Percentiles rank a stretch among this genome's conserved stretches.
Evolutionary conservation across 495 filamentous ascomycete genomes (phyloP).

Genomic region (Trichoderma virens): DNA sequence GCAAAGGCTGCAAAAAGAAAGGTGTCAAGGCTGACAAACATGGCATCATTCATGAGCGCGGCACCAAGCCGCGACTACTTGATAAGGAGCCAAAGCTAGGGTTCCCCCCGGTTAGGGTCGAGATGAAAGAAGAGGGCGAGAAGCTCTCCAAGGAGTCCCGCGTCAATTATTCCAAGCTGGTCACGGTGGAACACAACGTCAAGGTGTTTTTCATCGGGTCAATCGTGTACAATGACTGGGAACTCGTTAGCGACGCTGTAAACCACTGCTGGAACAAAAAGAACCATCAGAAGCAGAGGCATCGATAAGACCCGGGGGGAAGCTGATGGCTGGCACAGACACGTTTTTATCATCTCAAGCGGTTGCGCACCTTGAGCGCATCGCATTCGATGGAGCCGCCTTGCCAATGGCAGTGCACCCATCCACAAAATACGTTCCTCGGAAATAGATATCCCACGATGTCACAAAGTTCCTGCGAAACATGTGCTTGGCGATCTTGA

Average conservation of each 20-base stretch:
- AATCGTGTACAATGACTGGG: slow-evolving; percentile 23
- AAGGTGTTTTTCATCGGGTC: slow-evolving; percentile 38
- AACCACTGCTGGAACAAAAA: slow-evolving; percentile 40
- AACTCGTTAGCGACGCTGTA: slow-evolving; percentile 32
- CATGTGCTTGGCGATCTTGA: not conserved
- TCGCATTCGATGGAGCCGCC: slow-evolving; percentile 3
- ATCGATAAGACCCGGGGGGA: not conserved
- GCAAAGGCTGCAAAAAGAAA: slow-evolving; percentile 34
- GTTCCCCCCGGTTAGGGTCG: slow-evolving; percentile 29
- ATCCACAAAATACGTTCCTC: slow-evolving; percentile 8
- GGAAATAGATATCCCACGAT: not conserved
- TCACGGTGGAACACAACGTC: slow-evolving; percentile 42
- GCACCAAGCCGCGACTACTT: slow-evolving; percentile 22
- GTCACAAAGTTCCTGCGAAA: not conserved
- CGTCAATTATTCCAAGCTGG: slow-evolving; percentile 37
- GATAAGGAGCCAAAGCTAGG: slow-evolving; percentile 34
- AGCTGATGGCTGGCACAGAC: not conserved
- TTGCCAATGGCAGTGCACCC: not conserved
- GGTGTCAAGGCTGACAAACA: slow-evolving; percentile 40
- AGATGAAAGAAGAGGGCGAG: slow-evolving; percentile 30
- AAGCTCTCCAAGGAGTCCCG: slow-evolving; percentile 37
- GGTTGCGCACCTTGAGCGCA: slow-evolving; percentile 2
- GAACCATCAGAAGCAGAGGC: slow-evolving; percentile 18
- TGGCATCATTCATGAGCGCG: slow-evolving; percentile 33
- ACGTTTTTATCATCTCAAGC: slow-evolving; percentile 5